These are phyloP conservation scores for Neopestalotiopsis clavispora DNA, from an alignment of 2,329 filamentous ascomycete species.

Conservation along the genomic window DNA sequence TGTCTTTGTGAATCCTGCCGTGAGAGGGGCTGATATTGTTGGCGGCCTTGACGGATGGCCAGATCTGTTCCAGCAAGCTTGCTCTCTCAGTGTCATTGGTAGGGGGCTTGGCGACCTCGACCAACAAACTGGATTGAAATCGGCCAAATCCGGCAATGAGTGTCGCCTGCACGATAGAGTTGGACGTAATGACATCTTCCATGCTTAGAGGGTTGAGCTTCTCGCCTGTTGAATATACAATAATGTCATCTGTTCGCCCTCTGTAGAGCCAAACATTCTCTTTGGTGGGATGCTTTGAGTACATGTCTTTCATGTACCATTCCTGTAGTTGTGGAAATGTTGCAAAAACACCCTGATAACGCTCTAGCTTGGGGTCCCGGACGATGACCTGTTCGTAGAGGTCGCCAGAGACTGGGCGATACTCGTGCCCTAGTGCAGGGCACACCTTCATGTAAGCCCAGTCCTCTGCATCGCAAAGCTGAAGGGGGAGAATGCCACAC, in stretches of 20 bases:
- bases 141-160: constrained; percentile 39
- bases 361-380: constrained; percentile 28
- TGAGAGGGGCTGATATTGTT: constrained; percentile 24
- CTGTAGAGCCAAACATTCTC: constrained; percentile 36
- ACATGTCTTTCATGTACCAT: constrained; percentile 47
- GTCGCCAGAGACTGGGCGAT: constrained; percentile 28
- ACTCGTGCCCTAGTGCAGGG: constrained; percentile 25
- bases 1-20: constrained; percentile 23
- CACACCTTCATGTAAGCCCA: constrained; percentile 38
- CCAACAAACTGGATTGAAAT: constrained; percentile 30
- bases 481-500: background rate
- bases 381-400: constrained; percentile 40
- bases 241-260: constrained; percentile 35
- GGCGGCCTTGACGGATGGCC: constrained; percentile 23
- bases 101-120: constrained; percentile 25
- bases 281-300: constrained; percentile 38
- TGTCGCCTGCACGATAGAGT: constrained; percentile 34
- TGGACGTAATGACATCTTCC: constrained; percentile 36
- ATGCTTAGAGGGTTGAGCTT: constrained; percentile 47
- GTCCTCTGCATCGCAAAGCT: constrained; percentile 32
- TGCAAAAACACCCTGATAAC: constrained; percentile 42
- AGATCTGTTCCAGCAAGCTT: constrained; percentile 23
- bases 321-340: constrained; percentile 44
- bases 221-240: constrained; percentile 44
- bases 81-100: constrained; percentile 14